Conservation (phyloP, 2,329 filamentous ascomycete species). For the Fusarium setosum region DNA sequence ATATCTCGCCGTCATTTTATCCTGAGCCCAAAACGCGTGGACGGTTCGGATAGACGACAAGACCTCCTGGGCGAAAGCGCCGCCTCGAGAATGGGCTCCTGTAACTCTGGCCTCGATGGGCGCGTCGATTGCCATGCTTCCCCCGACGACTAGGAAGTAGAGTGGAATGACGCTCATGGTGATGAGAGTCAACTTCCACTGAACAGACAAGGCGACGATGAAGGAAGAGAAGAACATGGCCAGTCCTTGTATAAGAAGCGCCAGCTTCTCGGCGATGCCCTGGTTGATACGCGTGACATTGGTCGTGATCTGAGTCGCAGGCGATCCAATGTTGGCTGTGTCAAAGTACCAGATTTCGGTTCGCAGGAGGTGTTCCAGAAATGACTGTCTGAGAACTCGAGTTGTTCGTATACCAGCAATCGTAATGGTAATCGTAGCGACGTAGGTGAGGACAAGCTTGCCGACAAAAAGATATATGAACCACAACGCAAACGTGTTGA, state of each 20-base stretch:
- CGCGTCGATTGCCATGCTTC: conserved; percentile 40
- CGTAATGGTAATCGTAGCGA: conserved; percentile 12
- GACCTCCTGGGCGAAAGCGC: conserved; percentile 48
- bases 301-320: conserved; percentile 46
- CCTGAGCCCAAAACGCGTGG: conserved; percentile 56
- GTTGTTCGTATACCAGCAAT: conserved; percentile 28
- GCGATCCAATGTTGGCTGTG: conserved; percentile 12
- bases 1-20: conserved; percentile 49
- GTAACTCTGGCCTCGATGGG: conserved; percentile 46
- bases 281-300: conserved; percentile 53
- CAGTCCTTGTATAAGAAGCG: conserved; percentile 49
- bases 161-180: conserved; percentile 44
- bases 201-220: conserved; percentile 50
- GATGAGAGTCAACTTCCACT: conserved; percentile 57
- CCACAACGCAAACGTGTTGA: conserved; percentile 26
- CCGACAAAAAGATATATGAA: conserved; percentile 32
- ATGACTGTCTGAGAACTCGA: conserved; percentile 15
- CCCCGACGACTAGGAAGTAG: conserved; percentile 43
- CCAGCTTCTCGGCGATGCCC: conserved; percentile 53
- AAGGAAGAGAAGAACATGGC: conserved; percentile 52
- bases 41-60: conserved; percentile 52
- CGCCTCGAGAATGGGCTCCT: conserved; percentile 44
- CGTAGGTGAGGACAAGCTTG: conserved; percentile 23
- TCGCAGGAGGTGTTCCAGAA: conserved; percentile 18
- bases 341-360: conserved; percentile 35